phyloP scores from a whole-genome alignment of 2,329 filamentous ascomycete genomes.

The Aspergillus brunneoviolaceus region DNA sequence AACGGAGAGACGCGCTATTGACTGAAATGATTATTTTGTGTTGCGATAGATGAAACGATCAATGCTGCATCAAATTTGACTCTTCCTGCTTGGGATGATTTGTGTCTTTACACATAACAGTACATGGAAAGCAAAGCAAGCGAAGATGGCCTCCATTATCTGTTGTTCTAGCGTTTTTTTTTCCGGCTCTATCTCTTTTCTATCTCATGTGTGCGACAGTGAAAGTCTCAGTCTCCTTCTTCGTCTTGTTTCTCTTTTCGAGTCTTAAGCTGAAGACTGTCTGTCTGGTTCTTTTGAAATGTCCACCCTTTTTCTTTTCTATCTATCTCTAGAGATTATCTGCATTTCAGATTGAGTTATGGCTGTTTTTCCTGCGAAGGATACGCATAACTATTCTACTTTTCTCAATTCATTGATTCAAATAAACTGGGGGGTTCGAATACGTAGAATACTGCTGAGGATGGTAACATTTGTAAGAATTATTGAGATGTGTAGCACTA shows the following conservation, averaged over 20 bases:
- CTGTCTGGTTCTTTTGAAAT: conserved; percentile 1
- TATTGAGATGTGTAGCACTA: too few relatives aligned
- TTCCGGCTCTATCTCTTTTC: conserved; percentile 10
- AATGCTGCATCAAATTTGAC: background rate
- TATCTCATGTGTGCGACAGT: conserved; percentile 3
- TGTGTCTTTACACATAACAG: background rate
- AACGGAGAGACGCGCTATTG: conserved; percentile 25
- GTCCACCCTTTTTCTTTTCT: conserved; percentile 5
- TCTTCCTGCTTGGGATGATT: conserved; percentile 15
- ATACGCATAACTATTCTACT: conserved; percentile 3
- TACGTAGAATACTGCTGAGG: too few relatives aligned
- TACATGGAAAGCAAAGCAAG: background rate
- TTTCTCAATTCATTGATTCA: background rate
- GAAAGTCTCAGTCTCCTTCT: conserved; percentile 12
- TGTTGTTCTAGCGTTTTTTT: background rate
- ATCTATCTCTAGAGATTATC: background rate
- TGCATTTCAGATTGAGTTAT: background rate
- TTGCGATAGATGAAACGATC: conserved; percentile 21
- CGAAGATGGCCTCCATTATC: background rate
- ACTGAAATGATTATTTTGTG: conserved; percentile 19
- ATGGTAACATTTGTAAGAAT: too few relatives aligned
- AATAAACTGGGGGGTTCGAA: too few relatives aligned
- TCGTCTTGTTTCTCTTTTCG: conserved; percentile 11
- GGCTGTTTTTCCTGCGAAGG: too few relatives aligned
- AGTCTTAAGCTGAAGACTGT: background rate